Base-by-base conservation (phyloP, 2,329 filamentous ascomycete genomes). In the Cladosporium sp. region DNA sequence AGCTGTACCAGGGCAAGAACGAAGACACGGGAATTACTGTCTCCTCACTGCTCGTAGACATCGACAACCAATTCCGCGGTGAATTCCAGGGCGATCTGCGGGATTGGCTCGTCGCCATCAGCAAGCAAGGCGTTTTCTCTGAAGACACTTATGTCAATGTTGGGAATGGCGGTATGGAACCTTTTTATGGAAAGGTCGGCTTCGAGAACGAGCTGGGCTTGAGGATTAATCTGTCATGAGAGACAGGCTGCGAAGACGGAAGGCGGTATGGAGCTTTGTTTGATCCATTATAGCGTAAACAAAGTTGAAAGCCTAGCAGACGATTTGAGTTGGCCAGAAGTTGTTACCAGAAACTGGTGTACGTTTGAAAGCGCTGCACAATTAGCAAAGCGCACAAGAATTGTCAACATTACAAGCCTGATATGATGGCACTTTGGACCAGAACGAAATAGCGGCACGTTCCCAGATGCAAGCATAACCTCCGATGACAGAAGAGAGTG, bases 1-100 rank as follows among this genome's bases (percentile, higher is more conserved):
- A 78, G 65, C 64, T 82, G 35, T 81, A 80, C 65, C 76, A 81
- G 71, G 79, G 77, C 23, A 73, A 75, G 67, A 81, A 81, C 65
- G 72, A 72, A 0, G 78, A 80, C 66, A 80, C 79, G 0, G 79
- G 79, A 0, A 81, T 81, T 63, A 81, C 77, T 0, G 79, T 81
- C 2, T 77, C 73, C 33, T 78, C 74, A 21, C 66, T 81, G 63
- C 67, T 82, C 40, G 67, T 68, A 11, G 66, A 68, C 33, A 74
- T 76, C 14, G 73, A 76, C 21, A 76, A 73, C 57, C 75, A 80
- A 67, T 81, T 80, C 59, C 67, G 72, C 6, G 79, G 79, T 3
- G 65, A 67, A 1, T 80, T 81, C 60, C 66, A 65, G 0, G 79
- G 78, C 2, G 78, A 80, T 58, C 77, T 78, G 50, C 80, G 80